Base-by-base conservation (phyloP, 2,329 filamentous ascomycete genomes). In the Fusarium clavum region DNA sequence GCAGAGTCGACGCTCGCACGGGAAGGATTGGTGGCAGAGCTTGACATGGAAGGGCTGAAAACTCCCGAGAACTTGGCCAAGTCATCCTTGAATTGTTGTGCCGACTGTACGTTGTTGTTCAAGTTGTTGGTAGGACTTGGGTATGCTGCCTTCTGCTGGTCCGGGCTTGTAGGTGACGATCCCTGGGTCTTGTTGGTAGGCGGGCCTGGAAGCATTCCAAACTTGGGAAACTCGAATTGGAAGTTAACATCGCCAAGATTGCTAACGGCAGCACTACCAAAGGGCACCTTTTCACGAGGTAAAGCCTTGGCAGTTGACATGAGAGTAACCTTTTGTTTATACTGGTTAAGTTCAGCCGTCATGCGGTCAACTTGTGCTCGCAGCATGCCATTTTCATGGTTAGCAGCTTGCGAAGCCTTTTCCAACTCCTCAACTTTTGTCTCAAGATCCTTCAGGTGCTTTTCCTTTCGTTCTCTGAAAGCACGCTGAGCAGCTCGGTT, bases 201-300 rank as follows among this genome's bases (percentile, higher is more conserved):
- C 10, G 84, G 82, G 8, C 86, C 84, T 0, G 87, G 86, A 27
- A 97, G 86, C 63, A 90, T 87, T 48, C 96, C 96, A 76, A 99
- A 98, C 77, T 92, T 94, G 70, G 96, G 95, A 71, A 98, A 98
- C 73, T 98, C 95, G 74, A 99, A 98, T 72, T 95, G 91, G 77
- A 98, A 98, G 78, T 92, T 94, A 78, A 92, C 91, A 68, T 92
- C 91, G 75, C 86, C 89, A 57, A 91, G 83, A 72, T 89, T 91
- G 78, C 83, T 88, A 68, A 88, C 78, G 13, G 84, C 84, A 24
- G 83, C 78, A 58, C 75, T 79, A 74, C 86, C 82, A 75, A 86
- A 83, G 2, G 73, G 57, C 1, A 73, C 56, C 52, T 77, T 78
- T 16, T 84, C 84, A 78, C 87, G 80, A 2, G 73, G 60, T 4